Percentiles rank a stretch among this genome's conserved stretches.
Evolutionary conservation across 169 alveolate species (phyloP).

Genomic region (Eimeria necatrix): DNA sequence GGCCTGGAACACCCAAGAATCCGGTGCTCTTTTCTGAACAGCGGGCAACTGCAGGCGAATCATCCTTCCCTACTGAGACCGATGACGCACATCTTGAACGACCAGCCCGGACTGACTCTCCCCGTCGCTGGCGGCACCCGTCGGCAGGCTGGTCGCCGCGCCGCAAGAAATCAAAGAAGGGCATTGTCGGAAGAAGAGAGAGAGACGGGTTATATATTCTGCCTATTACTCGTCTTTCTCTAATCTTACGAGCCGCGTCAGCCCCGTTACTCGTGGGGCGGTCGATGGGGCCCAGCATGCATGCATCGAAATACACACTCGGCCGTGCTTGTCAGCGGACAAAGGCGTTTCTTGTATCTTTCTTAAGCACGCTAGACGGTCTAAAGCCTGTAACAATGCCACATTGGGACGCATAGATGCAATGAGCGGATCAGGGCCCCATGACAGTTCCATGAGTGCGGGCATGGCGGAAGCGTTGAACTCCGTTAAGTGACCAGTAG

Average conservation of each 20-base stretch:
- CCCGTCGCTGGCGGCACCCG: conserved; percentile 57
- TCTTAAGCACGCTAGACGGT: too few relatives aligned
- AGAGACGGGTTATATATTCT: conserved; percentile 9
- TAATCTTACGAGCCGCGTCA: background rate
- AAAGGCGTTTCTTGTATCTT: too few relatives aligned
- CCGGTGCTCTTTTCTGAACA: conserved; percentile 52
- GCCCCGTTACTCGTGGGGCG: conserved; percentile 70
- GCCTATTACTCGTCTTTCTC: background rate
- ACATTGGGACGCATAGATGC: too few relatives aligned
- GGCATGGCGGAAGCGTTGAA: too few relatives aligned
- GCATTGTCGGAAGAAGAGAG: conserved; percentile 67
- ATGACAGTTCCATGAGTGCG: too few relatives aligned
- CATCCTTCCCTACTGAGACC: background rate
- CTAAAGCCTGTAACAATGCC: too few relatives aligned
- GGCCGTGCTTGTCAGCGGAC: too few relatives aligned
- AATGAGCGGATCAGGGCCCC: too few relatives aligned
- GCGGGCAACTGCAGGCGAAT: conserved; percentile 35
- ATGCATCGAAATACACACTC: background rate
- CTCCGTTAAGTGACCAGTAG: too few relatives aligned
- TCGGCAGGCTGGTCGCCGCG: background rate
- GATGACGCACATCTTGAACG: conserved; percentile 4
- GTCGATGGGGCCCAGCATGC: conserved; percentile 56
- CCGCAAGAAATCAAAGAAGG: conserved; percentile 59
- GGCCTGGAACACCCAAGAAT: conserved; percentile 3
- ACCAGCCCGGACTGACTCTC: conserved; percentile 43